Percentiles rank a stretch among this genome's conserved stretches.
phyloP scores from a whole-genome alignment of 108 stramenopile species.

The Pseudonitzschia multistriata region DNA sequence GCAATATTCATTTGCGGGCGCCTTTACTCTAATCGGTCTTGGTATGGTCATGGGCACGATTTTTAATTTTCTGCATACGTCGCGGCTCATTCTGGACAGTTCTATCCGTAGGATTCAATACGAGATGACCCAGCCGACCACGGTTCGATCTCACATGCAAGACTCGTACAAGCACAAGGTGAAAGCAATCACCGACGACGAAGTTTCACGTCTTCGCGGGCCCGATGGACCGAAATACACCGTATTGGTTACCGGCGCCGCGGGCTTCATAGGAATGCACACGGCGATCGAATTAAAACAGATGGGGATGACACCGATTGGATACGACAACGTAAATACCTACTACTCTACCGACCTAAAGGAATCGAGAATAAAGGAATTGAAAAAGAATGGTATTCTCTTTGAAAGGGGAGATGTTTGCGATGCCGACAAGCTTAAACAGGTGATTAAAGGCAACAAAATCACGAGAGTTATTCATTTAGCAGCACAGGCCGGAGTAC shows the following conservation, averaged over 20 bases:
- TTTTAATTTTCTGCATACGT: no score
- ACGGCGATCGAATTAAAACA: slow-evolving; percentile 30
- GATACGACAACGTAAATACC: slow-evolving; percentile 36
- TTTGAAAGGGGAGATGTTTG: slow-evolving; percentile 37
- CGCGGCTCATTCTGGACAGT: no score
- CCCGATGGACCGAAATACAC: slow-evolving; percentile 33
- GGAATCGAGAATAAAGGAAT: slow-evolving; percentile 26
- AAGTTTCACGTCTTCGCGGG: slow-evolving; percentile 3
- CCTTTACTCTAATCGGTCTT: no score
- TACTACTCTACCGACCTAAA: slow-evolving; percentile 34
- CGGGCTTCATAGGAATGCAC: slow-evolving; percentile 41
- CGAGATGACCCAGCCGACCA: no score
- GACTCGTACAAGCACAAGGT: slow-evolving; percentile 8
- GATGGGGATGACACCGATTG: slow-evolving; percentile 41
- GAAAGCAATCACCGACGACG: no score
- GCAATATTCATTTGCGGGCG: no score
- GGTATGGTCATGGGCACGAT: no score
- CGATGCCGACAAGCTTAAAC: slow-evolving; percentile 24
- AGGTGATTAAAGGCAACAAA: slow-evolving; percentile 28
- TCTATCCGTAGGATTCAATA: no score
- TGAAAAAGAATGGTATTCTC: slow-evolving; percentile 16
- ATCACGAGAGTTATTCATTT: slow-evolving; percentile 40
- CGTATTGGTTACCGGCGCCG: slow-evolving; percentile 38
- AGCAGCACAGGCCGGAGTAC: slow-evolving; percentile 41
- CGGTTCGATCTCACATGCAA: not conserved